Evolutionary conservation across 2,329 filamentous ascomycete species (phyloP).

Genomic region (Plenodomus biglobosus): DNA sequence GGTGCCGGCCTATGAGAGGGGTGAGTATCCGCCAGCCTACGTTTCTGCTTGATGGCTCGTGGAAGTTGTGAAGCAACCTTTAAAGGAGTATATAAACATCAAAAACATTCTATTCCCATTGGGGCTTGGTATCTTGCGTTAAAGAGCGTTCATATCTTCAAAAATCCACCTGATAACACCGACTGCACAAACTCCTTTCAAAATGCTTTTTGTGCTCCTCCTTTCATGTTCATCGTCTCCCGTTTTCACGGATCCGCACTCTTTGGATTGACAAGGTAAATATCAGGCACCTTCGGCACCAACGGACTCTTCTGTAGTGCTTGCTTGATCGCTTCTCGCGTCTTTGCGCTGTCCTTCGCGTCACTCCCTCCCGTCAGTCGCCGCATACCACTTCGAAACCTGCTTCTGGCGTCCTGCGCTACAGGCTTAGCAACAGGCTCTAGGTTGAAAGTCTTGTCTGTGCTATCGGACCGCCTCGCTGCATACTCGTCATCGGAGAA

Average conservation of each 20-base stretch:
- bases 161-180: not conserved
- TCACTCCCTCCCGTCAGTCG: constrained; percentile 59
- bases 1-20: not conserved
- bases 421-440: constrained; percentile 62
- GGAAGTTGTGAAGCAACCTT: too few species aligned
- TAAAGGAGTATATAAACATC: too few species aligned
- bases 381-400: constrained; percentile 59
- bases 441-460: constrained; percentile 32
- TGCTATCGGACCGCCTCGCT: constrained; percentile 46
- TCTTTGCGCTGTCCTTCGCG: constrained; percentile 44
- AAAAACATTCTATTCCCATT: not conserved
- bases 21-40: not conserved
- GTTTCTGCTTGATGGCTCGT: not conserved
- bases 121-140: constrained; percentile 18
- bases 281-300: constrained; percentile 53
- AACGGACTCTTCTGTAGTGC: constrained; percentile 48
- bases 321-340: constrained; percentile 40
- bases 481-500: constrained; percentile 75
- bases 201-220: not conserved
- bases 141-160: constrained; percentile 2
- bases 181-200: not conserved
- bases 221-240: not conserved
- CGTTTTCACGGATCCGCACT: constrained; percentile 35
- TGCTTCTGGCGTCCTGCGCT: constrained; percentile 54
- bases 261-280: constrained; percentile 45